Conservation (phyloP, 169 alveolate genomes). For the Eimeria necatrix region DNA sequence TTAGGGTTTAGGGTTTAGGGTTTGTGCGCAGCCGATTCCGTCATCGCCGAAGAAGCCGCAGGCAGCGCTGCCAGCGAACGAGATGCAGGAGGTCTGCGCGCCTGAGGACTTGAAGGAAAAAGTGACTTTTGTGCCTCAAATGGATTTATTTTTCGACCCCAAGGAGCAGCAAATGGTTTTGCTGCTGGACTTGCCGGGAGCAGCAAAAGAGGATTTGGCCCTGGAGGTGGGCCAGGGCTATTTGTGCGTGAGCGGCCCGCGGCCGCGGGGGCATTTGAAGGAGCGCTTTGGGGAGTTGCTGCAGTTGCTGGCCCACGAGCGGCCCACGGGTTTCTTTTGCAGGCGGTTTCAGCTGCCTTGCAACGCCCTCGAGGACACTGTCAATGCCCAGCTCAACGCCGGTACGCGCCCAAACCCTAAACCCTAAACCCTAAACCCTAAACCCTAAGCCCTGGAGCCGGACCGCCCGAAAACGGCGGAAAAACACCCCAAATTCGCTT, state of each 20-base stretch:
- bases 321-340: slow-evolving; percentile 70
- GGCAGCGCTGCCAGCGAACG: slow-evolving; percentile 45
- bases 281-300: slow-evolving; percentile 51
- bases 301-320: slow-evolving; percentile 47
- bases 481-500: too few relatives aligned
- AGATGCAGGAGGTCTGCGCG: slow-evolving; percentile 43
- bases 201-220: slow-evolving; percentile 48
- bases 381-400: slow-evolving; percentile 66
- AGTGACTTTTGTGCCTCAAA: slow-evolving; percentile 29
- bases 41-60: slow-evolving; percentile 46
- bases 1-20: too few relatives aligned
- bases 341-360: slow-evolving; percentile 77
- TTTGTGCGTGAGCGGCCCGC: slow-evolving; percentile 58
- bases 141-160: slow-evolving; percentile 66
- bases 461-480: too few relatives aligned
- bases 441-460: too few relatives aligned
- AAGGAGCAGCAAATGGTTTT: slow-evolving; percentile 36
- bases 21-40: slow-evolving; percentile 11
- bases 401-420: too few relatives aligned
- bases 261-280: slow-evolving; percentile 55
- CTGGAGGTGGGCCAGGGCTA: slow-evolving; percentile 66
- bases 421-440: too few relatives aligned
- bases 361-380: slow-evolving; percentile 69
- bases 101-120: slow-evolving; percentile 42
- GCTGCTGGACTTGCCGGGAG: slow-evolving; percentile 67